Evolutionary conservation across 345 rosid species (phyloP), one percentile per base, ranked within the genome.

Genomic region (Rhizophora mangle): DNA sequence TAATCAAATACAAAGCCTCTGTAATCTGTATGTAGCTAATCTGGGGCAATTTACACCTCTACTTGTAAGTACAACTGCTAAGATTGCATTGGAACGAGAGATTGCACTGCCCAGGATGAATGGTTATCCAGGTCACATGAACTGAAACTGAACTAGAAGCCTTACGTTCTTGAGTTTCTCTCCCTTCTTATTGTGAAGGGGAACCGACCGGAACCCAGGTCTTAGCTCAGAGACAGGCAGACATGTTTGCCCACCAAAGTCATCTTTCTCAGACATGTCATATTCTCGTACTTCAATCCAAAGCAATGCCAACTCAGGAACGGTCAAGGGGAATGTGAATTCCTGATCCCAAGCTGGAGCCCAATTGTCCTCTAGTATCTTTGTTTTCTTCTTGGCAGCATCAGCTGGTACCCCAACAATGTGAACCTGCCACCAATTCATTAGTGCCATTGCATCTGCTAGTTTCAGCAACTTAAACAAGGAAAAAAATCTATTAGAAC

Each of bases 211-310:
- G 57, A 76, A 70, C 24, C 79, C 79, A 20, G 57, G 79, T 70
- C 79, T 76, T 60, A 76, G 68, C 21, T 76, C 79, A 3, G 68
- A 24, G 20, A 76, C 75, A 6, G 75, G 79, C 36, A 76, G 55
- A 62, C 79, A 76, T 54, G 79, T 65, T 56, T 76, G 79, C 15
- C 75, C 75, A n/a, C 79, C 79, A 5, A 76, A 70, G 65, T 66
- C 79, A 52, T 76, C 79, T 65, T 65, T 76, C 39, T 76, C 79
- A 1, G 79, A 76, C 75, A 65, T 70, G 68, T 76, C 79, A 62
- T 70, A 76, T 39, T 76, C 75, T 62, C 63, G 65, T 22, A 70
- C 71, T 67, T 76, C 79, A 19, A 76, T n/a, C 51, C 68, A 61
- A 36, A 76, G 75, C 71, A 76, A 61, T 9, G 79, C 79, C 52